phyloP scores from a whole-genome alignment of 208 protist genomes.

The Leishmania amazonensis region DNA sequence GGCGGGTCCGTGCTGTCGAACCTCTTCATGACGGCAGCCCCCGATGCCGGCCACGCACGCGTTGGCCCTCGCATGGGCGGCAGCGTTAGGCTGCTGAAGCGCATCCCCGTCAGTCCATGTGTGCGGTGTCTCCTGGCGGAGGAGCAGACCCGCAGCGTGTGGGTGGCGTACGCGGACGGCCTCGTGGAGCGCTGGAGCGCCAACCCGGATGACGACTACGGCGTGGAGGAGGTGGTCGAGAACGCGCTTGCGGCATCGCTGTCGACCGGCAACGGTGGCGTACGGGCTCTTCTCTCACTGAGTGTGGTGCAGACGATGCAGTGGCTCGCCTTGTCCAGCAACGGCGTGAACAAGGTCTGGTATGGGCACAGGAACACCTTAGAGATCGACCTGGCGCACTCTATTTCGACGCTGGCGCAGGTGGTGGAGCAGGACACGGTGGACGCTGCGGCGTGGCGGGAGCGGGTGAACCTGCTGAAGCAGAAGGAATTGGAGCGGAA shows the following conservation, averaged over 20 bases:
- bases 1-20: neutral
- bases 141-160: slow-evolving; percentile 60
- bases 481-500: slow-evolving; percentile 67
- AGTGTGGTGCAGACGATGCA: slow-evolving; percentile 76
- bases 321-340: slow-evolving; percentile 81
- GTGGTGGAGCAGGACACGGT: slow-evolving; percentile 73
- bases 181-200: slow-evolving; percentile 86
- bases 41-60: neutral
- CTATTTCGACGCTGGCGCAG: slow-evolving; percentile 54
- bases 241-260: slow-evolving; percentile 30
- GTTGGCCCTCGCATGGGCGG: neutral
- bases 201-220: slow-evolving; percentile 85
- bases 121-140: slow-evolving; percentile 67
- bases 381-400: slow-evolving; percentile 61
- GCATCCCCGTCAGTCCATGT: slow-evolving; percentile 52
- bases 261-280: neutral
- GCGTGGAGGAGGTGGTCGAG: slow-evolving; percentile 75
- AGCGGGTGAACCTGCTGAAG: slow-evolving; percentile 44
- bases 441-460: slow-evolving; percentile 74
- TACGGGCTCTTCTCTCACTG: slow-evolving; percentile 49
- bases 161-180: slow-evolving; percentile 79
- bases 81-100: slow-evolving; percentile 43
- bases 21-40: neutral
- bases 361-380: slow-evolving; percentile 73
- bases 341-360: slow-evolving; percentile 90